A percentile compares a stretch with the other conserved stretches of the same genome.
Evolutionary conservation across 1,139 yeast genomes (phyloP).

Genomic region (Hemisphaericaspora xylanilytica): DNA sequence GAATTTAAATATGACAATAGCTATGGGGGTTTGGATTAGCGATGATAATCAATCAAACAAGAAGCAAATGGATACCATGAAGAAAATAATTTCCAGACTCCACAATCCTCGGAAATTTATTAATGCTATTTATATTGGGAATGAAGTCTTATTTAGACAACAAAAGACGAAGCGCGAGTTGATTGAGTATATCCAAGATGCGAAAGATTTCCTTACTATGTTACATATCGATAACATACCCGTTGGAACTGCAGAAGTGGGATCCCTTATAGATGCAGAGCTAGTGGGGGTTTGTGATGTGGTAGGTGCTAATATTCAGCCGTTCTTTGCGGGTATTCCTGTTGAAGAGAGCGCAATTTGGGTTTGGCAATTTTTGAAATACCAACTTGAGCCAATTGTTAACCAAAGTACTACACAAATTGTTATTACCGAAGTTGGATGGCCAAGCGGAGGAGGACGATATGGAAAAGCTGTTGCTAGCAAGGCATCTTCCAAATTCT

Average conservation of each 20-base stretch:
- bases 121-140: slow-evolving; percentile 57
- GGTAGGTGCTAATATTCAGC: slow-evolving; percentile 65
- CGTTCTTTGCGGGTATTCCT: slow-evolving; percentile 61
- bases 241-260: slow-evolving; percentile 58
- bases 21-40: slow-evolving; percentile 68
- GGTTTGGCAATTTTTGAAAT: slow-evolving; percentile 49
- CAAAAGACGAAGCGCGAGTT: slow-evolving; percentile 44
- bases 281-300: slow-evolving; percentile 48
- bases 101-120: slow-evolving; percentile 41
- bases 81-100: slow-evolving; percentile 38
- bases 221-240: slow-evolving; percentile 39
- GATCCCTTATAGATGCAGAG: slow-evolving; percentile 37
- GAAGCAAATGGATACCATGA: slow-evolving; percentile 44
- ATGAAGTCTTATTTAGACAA: slow-evolving; percentile 58
- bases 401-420: slow-evolving; percentile 25
- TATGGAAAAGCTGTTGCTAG: slow-evolving; percentile 49
- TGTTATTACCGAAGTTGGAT: slow-evolving; percentile 63
- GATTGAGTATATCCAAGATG: slow-evolving; percentile 40
- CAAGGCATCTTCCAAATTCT: slow-evolving; percentile 40
- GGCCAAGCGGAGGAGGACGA: slow-evolving; percentile 67
- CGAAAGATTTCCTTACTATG: slow-evolving; percentile 34
- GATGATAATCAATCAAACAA: slow-evolving; percentile 36
- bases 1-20: slow-evolving; percentile 52
- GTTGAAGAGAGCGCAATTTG: slow-evolving; percentile 52
- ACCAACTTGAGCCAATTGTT: slow-evolving; percentile 38